Evolutionary conservation across 2,329 filamentous ascomycete species (phyloP).

Genomic region (Triangularia setosa): DNA sequence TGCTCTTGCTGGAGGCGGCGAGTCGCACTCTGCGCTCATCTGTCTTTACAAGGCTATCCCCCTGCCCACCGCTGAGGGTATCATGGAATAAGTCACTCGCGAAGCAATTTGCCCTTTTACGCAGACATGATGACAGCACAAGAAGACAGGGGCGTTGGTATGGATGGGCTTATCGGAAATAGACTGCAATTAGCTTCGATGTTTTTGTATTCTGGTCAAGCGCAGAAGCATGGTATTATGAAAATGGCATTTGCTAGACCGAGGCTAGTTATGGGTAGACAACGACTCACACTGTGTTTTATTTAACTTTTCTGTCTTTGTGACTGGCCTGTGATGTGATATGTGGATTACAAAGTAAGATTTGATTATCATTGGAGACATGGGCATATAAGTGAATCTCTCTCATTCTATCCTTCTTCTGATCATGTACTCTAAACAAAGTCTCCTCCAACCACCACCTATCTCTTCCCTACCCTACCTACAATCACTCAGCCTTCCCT

Average conservation of each 20-base stretch:
- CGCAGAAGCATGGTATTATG: background rate
- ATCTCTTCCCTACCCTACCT: no score
- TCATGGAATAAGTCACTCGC: constrained; percentile 15
- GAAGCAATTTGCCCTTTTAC: background rate
- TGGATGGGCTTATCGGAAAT: background rate
- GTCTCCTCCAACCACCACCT: no score
- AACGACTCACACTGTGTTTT: background rate
- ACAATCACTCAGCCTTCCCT: constrained; percentile 29
- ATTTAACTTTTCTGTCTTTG: no score
- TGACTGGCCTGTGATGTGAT: no score
- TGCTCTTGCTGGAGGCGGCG: constrained; percentile 81
- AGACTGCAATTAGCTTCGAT: background rate
- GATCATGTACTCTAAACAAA: no score
- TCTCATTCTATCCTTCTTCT: no score
- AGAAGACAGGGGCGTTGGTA: background rate
- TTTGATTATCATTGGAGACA: no score
- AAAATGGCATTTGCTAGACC: background rate
- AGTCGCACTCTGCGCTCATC: constrained; percentile 79
- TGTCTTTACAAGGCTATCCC: constrained; percentile 73
- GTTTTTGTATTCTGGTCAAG: background rate
- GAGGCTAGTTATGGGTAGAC: background rate
- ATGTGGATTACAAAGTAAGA: no score
- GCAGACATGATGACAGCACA: background rate
- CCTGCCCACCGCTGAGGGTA: constrained; percentile 55
- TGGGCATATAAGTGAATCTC: no score